Evolutionary conservation across 805 yeast genomes (phyloP), one percentile per base, ranked within the genome.

Genomic region (Metschnikowia cerradonensis): DNA sequence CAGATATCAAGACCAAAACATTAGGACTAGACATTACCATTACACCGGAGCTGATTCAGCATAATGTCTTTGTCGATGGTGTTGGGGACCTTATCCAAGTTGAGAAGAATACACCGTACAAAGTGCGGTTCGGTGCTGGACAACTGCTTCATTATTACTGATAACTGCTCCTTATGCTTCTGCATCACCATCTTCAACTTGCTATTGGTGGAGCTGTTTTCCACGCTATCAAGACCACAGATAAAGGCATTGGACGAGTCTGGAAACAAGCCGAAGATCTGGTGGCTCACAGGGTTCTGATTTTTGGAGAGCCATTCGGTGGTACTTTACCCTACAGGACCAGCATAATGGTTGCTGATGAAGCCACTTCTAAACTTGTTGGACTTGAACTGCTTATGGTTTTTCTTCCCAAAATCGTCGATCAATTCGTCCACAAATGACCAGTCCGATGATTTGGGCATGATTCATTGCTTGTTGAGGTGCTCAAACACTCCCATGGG

Each of bases 241-340:
- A 92, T 73, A 49, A 90, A 81, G 0, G 59, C 48, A 54, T 85
- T 83, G 0, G 68, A 56, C 0, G 97, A 89, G 4, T 67, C 62
- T 0, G 83, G 69, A 35, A 92, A 67, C 35, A 90, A 70, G 37
- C 75, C 79, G 42, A 86, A 71, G 11, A 92, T 75, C 50, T 83
- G 81, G 45, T 89, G 95, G 59, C 84, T 88, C 36, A 94, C 75
- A 0, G 98, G 99, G 65, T 94, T 99, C 58, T 88, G 88, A 65
- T 94, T 94, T 69, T 94, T 94, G 55, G 89, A 89, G 23, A 94
- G 71, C 99, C 99, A 94, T 32, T 91, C 92, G 17, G 86, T 91
- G 20, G 90, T 86, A 32, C 88, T 81, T 67, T 94, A 94, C 61
- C 91, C 96, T 14, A 94, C 99, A 51, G 83, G 84, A 8, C 96